These are phyloP conservation scores for Dentiscutata heterogama DNA, from an alignment of 371 early-diverging fungal species.

Conservation along the genomic window DNA sequence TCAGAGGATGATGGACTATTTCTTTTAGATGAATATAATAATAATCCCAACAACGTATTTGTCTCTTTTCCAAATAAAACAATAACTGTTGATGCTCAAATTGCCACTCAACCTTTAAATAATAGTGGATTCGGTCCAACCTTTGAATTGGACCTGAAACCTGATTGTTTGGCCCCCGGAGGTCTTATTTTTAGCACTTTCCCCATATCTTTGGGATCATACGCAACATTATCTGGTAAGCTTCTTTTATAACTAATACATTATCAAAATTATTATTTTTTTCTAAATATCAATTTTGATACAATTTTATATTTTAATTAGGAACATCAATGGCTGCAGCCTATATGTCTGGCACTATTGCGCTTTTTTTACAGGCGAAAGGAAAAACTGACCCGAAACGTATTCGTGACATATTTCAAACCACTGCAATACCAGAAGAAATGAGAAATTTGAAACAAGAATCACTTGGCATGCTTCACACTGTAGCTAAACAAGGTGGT, in stretches of 20 bases:
- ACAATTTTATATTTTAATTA: slow-evolving; percentile 47
- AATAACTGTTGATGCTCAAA: slow-evolving; percentile 48
- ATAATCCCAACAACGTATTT: slow-evolving; percentile 18
- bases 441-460: slow-evolving; percentile 51
- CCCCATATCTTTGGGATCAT: slow-evolving; percentile 61
- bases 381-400: slow-evolving; percentile 9
- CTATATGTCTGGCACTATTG: slow-evolving; percentile 75
- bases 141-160: slow-evolving; percentile 67
- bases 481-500: slow-evolving; percentile 74
- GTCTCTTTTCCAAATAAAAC: slow-evolving; percentile 12
- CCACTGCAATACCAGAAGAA: slow-evolving; percentile 65
- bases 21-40: slow-evolving; percentile 29
- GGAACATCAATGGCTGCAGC: slow-evolving; percentile 69
- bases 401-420: slow-evolving; percentile 50
- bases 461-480: slow-evolving; percentile 51
- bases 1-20: slow-evolving; percentile 55
- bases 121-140: slow-evolving; percentile 78
- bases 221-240: slow-evolving; percentile 67
- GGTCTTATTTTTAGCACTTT: slow-evolving; percentile 79
- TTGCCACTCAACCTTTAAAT: slow-evolving; percentile 61
- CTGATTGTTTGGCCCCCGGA: slow-evolving; percentile 78
- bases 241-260: neutral
- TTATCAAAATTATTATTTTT: neutral
- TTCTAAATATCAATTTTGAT: neutral
- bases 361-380: slow-evolving; percentile 64